phyloP scores from a whole-genome alignment of 345 rosid species.

The Euphorbia pulcherrima region DNA sequence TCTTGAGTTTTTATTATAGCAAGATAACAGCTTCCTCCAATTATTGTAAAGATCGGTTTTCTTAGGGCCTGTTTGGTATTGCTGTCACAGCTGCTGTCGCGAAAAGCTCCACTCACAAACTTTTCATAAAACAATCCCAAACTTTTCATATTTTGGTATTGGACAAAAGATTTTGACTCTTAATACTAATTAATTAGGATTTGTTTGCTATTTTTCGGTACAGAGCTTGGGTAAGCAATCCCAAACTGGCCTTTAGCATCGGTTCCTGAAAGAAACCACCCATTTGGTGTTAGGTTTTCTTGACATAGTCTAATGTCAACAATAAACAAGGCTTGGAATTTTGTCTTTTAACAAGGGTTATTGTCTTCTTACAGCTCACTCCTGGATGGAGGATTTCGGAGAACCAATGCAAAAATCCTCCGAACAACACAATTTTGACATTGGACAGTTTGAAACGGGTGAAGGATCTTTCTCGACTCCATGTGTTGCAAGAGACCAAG shows the following conservation, averaged over 20 bases:
- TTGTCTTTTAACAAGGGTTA: slow-evolving; percentile 1
- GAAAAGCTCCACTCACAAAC: too few species aligned
- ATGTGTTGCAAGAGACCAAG: slow-evolving; percentile 39
- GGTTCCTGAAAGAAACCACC: background rate
- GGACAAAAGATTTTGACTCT: too few species aligned
- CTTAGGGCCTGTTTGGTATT: background rate
- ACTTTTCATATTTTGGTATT: too few species aligned
- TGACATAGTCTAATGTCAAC: background rate
- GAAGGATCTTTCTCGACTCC: slow-evolving; percentile 41
- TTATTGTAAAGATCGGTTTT: background rate
- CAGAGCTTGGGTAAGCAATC: too few species aligned
- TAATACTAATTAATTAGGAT: too few species aligned
- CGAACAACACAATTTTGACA: slow-evolving; percentile 28
- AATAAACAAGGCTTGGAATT: background rate
- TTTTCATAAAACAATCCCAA: too few species aligned
- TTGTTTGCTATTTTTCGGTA: too few species aligned
- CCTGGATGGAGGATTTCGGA: slow-evolving; percentile 58
- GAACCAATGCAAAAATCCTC: slow-evolving; percentile 34
- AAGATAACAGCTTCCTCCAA: background rate
- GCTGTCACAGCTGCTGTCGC: too few species aligned
- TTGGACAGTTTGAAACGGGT: slow-evolving; percentile 36
- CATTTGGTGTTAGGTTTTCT: background rate
- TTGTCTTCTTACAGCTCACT: slow-evolving; percentile 47
- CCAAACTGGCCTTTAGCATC: too few species aligned
- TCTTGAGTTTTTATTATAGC: background rate